Evolutionary conservation across 2,329 filamentous ascomycete genomes (phyloP).

Genomic region (Stagonosporopsis tanaceti): DNA sequence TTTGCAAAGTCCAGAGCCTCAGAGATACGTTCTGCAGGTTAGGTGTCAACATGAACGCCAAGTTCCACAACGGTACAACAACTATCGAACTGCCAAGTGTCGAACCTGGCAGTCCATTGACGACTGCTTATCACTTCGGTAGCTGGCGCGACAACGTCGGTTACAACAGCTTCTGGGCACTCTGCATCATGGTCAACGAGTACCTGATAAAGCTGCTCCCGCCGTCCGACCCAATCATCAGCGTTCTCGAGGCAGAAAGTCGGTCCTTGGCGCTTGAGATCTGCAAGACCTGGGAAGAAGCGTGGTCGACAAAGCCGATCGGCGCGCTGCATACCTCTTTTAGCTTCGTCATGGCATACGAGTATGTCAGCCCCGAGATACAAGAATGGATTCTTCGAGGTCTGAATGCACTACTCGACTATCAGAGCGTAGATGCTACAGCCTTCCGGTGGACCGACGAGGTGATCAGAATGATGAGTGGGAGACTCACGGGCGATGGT

Average conservation of each 20-base stretch:
- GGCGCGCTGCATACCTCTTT: conserved; percentile 43
- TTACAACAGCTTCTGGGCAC: conserved; percentile 45
- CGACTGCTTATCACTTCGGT: conserved; percentile 40
- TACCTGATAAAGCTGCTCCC: conserved; percentile 39
- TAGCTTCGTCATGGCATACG: conserved; percentile 45
- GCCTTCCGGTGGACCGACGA: conserved; percentile 43
- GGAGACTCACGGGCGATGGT: conserved; percentile 38
- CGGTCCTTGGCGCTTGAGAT: conserved; percentile 39
- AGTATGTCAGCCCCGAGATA: conserved; percentile 36
- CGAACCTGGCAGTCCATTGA: conserved; percentile 30
- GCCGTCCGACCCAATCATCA: conserved; percentile 29
- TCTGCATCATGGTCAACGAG: conserved; percentile 43
- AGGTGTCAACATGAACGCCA: conserved; percentile 30
- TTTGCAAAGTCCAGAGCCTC: conserved; percentile 35
- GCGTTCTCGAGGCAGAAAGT: conserved; percentile 38
- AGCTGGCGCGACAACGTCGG: conserved; percentile 42
- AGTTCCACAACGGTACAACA: conserved; percentile 32
- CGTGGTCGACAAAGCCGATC: conserved; percentile 43
- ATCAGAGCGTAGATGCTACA: conserved; percentile 29
- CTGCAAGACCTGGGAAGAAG: conserved; percentile 48
- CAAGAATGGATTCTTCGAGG: conserved; percentile 39
- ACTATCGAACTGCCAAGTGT: conserved; percentile 30
- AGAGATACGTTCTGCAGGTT: conserved; percentile 33
- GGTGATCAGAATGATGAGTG: conserved; percentile 36
- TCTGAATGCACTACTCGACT: conserved; percentile 40